Evolutionary conservation across 2,329 filamentous ascomycete genomes (phyloP), one percentile per base, ranked within the genome.

Genomic region (Penicillium capsulatum): DNA sequence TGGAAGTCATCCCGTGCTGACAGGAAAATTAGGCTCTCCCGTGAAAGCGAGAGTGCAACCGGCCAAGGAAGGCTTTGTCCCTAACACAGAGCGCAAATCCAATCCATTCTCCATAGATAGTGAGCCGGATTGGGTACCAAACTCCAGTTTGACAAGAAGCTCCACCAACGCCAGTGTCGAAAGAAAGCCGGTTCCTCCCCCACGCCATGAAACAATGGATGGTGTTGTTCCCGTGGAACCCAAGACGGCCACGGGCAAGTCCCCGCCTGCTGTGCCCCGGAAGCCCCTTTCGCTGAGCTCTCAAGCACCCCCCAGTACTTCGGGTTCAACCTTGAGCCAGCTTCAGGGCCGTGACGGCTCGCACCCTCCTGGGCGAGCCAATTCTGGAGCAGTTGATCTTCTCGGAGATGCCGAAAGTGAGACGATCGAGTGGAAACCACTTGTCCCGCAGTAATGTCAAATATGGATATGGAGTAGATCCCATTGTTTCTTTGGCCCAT

Each of bases 81-180:
- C 86, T 15, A 96, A 95, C 60, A 79, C 83, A 1, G 75, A 79
- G 20, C 79, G 86, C 33, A 79, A 80, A 9, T 79, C 84, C 1
- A 97, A 97, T 55, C 92, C 92, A 0, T 97, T 94, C 61, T 76
- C 75, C 1, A 71, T 76, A 1, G 81, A 77, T 2, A 75, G 83
- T 20, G 86, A 94, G 61, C 79, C 83, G 7, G 90, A 96, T 56
- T 97, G 92, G 92, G 80, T 94, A 16, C 38, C 58, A 22, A 42
- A 54, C n/a, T 39, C 51, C 16, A 31, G 17, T 7, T 35, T 40
- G 20, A 38, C 24, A 16, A 42, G 22, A 27, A 42, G 49, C 37
- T 39, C 40, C 16, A 50, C 44, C 22, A 45, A 40, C 29, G n/a
- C 36, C 34, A 36, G 32, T 19, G 30, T 43, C 22, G 36, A 33